Evolutionary conservation across 768 basidiomycete species (phyloP).

Genomic region (Pulveroboletus frians): DNA sequence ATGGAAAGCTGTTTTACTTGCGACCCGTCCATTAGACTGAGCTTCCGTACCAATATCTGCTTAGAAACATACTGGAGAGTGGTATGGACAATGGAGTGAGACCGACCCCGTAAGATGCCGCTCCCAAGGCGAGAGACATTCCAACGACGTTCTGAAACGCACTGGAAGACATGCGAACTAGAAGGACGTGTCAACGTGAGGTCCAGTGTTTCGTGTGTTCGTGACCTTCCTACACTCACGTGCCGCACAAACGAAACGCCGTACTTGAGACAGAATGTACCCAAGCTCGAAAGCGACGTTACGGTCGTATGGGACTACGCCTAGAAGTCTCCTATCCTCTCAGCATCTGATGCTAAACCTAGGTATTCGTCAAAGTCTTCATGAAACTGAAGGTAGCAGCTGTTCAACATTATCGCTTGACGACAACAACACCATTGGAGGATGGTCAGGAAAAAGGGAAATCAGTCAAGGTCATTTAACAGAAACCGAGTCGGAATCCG

Average conservation of each 20-base stretch:
- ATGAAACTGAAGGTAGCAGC: too few relatives aligned
- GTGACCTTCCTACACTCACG: too few relatives aligned
- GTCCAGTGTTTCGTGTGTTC: background rate
- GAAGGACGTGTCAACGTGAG: background rate
- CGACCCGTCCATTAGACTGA: slow-evolving; percentile 28
- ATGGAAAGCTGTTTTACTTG: slow-evolving; percentile 41
- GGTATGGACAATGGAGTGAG: slow-evolving; percentile 70
- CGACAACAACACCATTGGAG: too few relatives aligned
- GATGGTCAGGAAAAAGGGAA: too few relatives aligned
- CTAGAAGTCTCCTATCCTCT: too few relatives aligned
- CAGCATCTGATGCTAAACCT: too few relatives aligned
- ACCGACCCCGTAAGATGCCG: slow-evolving; percentile 62
- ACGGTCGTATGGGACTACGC: too few relatives aligned
- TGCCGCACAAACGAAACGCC: too few relatives aligned
- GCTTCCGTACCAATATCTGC: slow-evolving; percentile 1
- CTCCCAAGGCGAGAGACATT: slow-evolving; percentile 60
- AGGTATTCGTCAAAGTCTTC: too few relatives aligned
- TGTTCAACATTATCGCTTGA: too few relatives aligned
- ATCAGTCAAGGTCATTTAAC: too few relatives aligned
- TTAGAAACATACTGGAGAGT: slow-evolving; percentile 50
- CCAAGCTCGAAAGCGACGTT: background rate
- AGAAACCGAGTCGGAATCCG: too few relatives aligned
- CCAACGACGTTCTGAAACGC: slow-evolving; percentile 19
- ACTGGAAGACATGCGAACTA: slow-evolving; percentile 19
- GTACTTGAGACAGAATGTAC: background rate